These are phyloP conservation scores for Tephrocybe sp. DNA, from an alignment of 768 basidiomycete genomes.

Conservation along the genomic window DNA sequence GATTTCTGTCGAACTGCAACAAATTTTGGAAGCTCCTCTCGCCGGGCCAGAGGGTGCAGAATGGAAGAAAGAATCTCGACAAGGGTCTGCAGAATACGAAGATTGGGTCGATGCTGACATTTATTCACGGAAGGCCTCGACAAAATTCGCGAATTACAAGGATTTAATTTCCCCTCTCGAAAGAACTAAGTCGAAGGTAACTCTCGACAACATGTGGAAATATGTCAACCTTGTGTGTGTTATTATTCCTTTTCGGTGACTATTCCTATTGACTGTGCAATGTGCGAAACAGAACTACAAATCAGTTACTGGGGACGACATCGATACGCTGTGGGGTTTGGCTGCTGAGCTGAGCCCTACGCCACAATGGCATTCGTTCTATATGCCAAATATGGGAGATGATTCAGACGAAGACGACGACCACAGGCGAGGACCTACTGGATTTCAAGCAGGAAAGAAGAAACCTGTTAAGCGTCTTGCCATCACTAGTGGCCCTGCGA, in stretches of 20 bases:
- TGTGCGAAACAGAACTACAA: constrained; percentile 81
- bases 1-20: constrained; percentile 66
- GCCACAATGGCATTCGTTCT: constrained; percentile 61
- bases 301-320: constrained; percentile 45
- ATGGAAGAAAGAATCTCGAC: constrained; percentile 49
- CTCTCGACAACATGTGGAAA: constrained; percentile 66
- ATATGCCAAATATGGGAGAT: constrained; percentile 29
- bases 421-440: constrained; percentile 17
- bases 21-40: constrained; percentile 62
- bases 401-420: constrained; percentile 28
- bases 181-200: constrained; percentile 45
- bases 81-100: constrained; percentile 62
- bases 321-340: constrained; percentile 68
- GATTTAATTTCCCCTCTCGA: constrained; percentile 59
- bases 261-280: no score
- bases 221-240: constrained; percentile 51
- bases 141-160: constrained; percentile 48
- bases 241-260: constrained; percentile 20
- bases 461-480: constrained; percentile 41
- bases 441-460: constrained; percentile 18
- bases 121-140: constrained; percentile 58
- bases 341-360: constrained; percentile 46
- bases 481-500: constrained; percentile 48
- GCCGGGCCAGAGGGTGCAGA: constrained; percentile 52
- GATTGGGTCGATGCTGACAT: constrained; percentile 70